These are phyloP conservation scores for Globisporangium solare DNA, from an alignment of 352 stramenopile genomes.

Conservation along the genomic window DNA sequence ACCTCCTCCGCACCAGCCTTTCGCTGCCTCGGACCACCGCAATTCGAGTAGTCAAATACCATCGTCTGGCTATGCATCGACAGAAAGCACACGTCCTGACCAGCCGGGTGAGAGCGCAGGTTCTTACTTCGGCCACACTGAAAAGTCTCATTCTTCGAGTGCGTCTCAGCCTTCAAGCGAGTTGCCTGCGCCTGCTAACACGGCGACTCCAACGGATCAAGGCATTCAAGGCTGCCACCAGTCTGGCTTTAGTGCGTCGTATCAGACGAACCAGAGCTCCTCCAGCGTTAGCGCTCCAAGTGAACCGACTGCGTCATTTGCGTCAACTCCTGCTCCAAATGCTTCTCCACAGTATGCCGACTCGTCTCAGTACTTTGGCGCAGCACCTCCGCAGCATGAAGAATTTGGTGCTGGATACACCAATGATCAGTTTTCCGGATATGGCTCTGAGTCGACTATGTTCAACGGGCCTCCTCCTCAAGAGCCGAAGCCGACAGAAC, in stretches of 20 bases:
- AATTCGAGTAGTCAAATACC: not conserved
- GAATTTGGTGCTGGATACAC: slow-evolving; percentile 1
- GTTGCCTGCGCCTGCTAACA: not conserved
- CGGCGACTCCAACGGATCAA: not conserved
- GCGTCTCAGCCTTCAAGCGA: not conserved
- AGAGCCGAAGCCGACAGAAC: slow-evolving; percentile 3
- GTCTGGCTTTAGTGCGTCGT: not conserved
- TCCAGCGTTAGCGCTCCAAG: not conserved
- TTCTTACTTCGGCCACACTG: slow-evolving; percentile 5
- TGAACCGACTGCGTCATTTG: not conserved
- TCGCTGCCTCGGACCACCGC: not conserved
- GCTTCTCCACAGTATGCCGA: slow-evolving; percentile 4
- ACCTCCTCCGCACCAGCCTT: not conserved
- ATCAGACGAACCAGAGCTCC: not conserved
- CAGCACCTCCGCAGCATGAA: slow-evolving; percentile 4
- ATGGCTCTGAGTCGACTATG: not conserved
- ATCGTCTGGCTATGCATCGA: not conserved
- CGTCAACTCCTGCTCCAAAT: not conserved
- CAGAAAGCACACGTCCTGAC: not conserved
- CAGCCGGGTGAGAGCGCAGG: not conserved
- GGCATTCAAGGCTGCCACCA: not conserved
- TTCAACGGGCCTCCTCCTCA: slow-evolving; percentile 9
- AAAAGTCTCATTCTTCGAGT: not conserved
- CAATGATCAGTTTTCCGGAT: slow-evolving; percentile 5
- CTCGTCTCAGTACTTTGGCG: slow-evolving; percentile 10